A percentile compares a stretch with the other conserved stretches of the same genome.
Conservation (phyloP, 371 early-diverging fungal species). For the Syncephalis fuscata region DNA sequence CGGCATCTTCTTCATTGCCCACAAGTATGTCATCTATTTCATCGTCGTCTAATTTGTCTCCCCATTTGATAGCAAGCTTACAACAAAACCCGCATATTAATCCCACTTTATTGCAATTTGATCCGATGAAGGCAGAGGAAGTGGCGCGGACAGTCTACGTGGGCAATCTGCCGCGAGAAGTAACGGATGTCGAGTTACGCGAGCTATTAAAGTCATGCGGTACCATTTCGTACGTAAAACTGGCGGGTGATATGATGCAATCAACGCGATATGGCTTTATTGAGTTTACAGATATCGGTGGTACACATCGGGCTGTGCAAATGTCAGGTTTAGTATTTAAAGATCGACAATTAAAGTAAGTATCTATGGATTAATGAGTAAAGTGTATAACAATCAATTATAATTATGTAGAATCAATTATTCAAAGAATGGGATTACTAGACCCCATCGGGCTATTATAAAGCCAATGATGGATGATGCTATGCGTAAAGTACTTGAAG, state of each 20-base stretch:
- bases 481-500: constrained; percentile 23
- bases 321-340: constrained; percentile 34
- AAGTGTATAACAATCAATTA: neutral
- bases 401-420: constrained; percentile 27
- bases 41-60: constrained; percentile 11
- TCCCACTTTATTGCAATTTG: constrained; percentile 11
- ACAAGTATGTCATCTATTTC: constrained; percentile 14
- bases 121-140: constrained; percentile 38
- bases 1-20: constrained; percentile 4
- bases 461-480: constrained; percentile 12
- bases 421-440: constrained; percentile 48
- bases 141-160: constrained; percentile 46
- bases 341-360: constrained; percentile 32
- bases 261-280: constrained; percentile 42
- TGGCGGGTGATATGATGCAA: constrained; percentile 42
- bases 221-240: constrained; percentile 34
- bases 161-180: constrained; percentile 27
- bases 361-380: neutral
- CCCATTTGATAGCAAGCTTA: constrained; percentile 10
- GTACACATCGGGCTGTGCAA: constrained; percentile 28
- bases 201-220: constrained; percentile 33
- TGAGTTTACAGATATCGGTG: constrained; percentile 33
- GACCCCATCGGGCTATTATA: constrained; percentile 16
- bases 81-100: constrained; percentile 10
- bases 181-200: constrained; percentile 29